A percentile compares a stretch with the other conserved stretches of the same genome.
Conservation (phyloP, 495 filamentous ascomycete genomes). For the Hyaloscypha finlandica region DNA sequence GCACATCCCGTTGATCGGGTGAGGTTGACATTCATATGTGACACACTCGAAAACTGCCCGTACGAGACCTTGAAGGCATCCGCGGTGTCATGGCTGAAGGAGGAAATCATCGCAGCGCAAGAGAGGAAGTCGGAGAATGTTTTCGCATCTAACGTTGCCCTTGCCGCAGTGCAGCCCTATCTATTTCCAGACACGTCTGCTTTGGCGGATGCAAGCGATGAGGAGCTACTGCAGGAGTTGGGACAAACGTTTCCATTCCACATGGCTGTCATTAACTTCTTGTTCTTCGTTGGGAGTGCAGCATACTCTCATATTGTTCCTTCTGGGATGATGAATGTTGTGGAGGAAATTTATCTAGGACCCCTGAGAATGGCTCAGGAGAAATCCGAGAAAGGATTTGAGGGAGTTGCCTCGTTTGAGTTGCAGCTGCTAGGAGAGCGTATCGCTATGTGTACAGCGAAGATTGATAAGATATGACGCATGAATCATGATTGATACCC, state of each 20-base stretch:
- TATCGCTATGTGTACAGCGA: constrained; percentile 13
- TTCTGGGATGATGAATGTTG: constrained; percentile 29
- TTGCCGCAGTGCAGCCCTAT: constrained; percentile 49
- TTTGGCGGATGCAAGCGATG: constrained; percentile 21
- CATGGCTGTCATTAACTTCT: constrained; percentile 53
- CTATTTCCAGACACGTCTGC: constrained; percentile 47
- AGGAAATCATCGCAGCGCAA: constrained; percentile 66
- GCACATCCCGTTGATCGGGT: constrained; percentile 69
- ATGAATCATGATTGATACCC: constrained; percentile 4
- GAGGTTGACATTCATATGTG: constrained; percentile 74
- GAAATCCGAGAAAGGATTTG: constrained; percentile 31
- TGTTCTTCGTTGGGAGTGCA: constrained; percentile 43
- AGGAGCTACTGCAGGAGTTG: constrained; percentile 43
- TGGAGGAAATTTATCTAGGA: constrained; percentile 33
- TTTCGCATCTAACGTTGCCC: constrained; percentile 56
- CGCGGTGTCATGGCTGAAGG: constrained; percentile 84
- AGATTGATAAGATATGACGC: constrained; percentile 19
- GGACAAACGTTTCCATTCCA: constrained; percentile 46
- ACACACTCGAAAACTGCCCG: constrained; percentile 79
- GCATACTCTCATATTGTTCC: constrained; percentile 29
- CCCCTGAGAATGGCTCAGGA: constrained; percentile 26
- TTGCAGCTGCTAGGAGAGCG: constrained; percentile 26
- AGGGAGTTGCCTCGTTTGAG: constrained; percentile 24
- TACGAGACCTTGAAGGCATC: constrained; percentile 76
- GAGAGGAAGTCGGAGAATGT: constrained; percentile 43